A percentile compares a stretch with the other conserved stretches of the same genome.
These are phyloP conservation scores for Neofusicoccum kwambonambiense DNA, from an alignment of 2,329 filamentous ascomycete species.

Conservation along the genomic window DNA sequence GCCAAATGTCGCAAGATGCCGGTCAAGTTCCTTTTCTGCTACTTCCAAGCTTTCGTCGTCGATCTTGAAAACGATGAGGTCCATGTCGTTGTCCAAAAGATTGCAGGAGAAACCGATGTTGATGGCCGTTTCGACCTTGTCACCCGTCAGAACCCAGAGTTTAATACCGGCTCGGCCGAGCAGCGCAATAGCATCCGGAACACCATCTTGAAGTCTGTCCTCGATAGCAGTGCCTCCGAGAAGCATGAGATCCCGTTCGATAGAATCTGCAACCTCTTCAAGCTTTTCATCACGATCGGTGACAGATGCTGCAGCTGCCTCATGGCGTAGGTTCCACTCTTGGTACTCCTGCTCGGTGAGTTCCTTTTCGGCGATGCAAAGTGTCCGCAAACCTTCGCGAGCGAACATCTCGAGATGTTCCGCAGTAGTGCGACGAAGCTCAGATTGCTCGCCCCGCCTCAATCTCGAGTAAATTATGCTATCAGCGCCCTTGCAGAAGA, in stretches of 20 bases:
- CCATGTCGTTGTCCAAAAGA: slow-evolving; percentile 95
- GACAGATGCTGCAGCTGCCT: slow-evolving; percentile 79
- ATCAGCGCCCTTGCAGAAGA: slow-evolving; percentile 97
- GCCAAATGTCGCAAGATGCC: slow-evolving; percentile 68
- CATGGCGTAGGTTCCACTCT: slow-evolving; percentile 81
- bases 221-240: slow-evolving; percentile 96
- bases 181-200: slow-evolving; percentile 90
- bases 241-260: slow-evolving; percentile 85
- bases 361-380: slow-evolving; percentile 86
- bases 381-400: slow-evolving; percentile 86
- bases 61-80: slow-evolving; percentile 85
- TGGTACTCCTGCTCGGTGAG: slow-evolving; percentile 80
- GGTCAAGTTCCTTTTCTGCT: slow-evolving; percentile 71
- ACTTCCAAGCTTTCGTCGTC: slow-evolving; percentile 67
- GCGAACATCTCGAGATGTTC: slow-evolving; percentile 98
- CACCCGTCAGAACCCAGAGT: slow-evolving; percentile 95
- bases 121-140: slow-evolving; percentile 99
- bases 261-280: slow-evolving; percentile 82
- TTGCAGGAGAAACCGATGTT: slow-evolving; percentile 99
- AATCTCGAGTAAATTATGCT: slow-evolving; percentile 95
- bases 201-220: slow-evolving; percentile 92
- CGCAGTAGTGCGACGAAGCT: slow-evolving; percentile 79
- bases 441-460: slow-evolving; percentile 78
- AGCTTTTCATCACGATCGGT: slow-evolving; percentile 89
- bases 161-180: slow-evolving; percentile 95